phyloP scores from a whole-genome alignment of 2,329 filamentous ascomycete species.

The Epichloe bromicola region DNA sequence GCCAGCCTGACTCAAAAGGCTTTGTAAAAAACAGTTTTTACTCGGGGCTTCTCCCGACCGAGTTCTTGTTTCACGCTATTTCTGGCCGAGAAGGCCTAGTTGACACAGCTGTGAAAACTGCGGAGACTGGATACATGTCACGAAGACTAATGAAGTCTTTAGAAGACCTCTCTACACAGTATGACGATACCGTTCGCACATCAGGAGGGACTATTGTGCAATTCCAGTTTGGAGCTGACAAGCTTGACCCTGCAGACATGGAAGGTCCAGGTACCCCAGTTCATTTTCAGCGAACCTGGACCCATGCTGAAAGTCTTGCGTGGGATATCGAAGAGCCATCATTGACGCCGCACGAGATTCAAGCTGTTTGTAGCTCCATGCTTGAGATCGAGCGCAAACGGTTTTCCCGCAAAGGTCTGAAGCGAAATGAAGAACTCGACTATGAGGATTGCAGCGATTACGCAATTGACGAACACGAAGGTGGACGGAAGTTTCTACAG shows the following conservation, averaged over 20 bases:
- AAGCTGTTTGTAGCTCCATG: constrained; percentile 51
- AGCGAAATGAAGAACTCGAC: constrained; percentile 42
- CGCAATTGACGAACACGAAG: constrained; percentile 66
- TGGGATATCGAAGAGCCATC: constrained; percentile 66
- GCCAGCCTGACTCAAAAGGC: constrained; percentile 87
- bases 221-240: constrained; percentile 94
- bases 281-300: constrained; percentile 83
- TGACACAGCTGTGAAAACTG: constrained; percentile 97
- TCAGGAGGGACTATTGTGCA: constrained; percentile 83
- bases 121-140: constrained; percentile 98
- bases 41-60: constrained; percentile 73
- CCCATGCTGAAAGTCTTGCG: constrained; percentile 62
- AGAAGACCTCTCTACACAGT: constrained; percentile 85
- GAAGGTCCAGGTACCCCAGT: constrained; percentile 88
- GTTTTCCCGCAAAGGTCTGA: constrained; percentile 45
- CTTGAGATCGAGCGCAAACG: constrained; percentile 56
- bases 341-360: constrained; percentile 62
- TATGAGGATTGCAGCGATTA: constrained; percentile 60
- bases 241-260: constrained; percentile 94
- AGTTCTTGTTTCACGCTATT: constrained; percentile 97
- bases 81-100: constrained; percentile 96
- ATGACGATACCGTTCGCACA: constrained; percentile 89
- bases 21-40: constrained; percentile 99
- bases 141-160: constrained; percentile 94
- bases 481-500: constrained; percentile 67